Conservation (phyloP, 2,329 filamentous ascomycete genomes). For the Phialemonium atrogriseum region DNA sequence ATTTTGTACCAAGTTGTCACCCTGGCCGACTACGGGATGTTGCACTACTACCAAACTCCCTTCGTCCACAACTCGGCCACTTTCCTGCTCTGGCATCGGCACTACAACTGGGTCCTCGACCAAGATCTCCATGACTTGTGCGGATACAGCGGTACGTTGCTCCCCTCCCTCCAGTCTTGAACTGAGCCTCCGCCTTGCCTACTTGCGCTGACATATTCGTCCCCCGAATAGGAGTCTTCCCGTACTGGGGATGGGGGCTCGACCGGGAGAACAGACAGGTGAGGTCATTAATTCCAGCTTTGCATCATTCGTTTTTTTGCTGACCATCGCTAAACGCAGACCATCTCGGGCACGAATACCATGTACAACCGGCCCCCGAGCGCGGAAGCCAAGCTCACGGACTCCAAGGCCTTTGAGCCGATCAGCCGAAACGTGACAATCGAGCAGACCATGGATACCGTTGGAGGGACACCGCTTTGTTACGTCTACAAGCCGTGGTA, state of each 20-base stretch:
- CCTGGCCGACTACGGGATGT: constrained; percentile 21
- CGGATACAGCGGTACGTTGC: constrained; percentile 17
- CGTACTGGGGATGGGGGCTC: constrained; percentile 31
- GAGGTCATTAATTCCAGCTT: no score
- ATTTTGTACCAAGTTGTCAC: no score
- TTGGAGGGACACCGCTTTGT: constrained; percentile 29
- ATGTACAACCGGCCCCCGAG: constrained; percentile 29
- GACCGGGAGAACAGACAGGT: constrained; percentile 28
- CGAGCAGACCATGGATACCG: constrained; percentile 26
- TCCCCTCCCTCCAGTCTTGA: no score
- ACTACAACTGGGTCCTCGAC: constrained; percentile 21
- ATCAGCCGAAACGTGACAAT: constrained; percentile 15
- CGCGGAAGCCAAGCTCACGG: constrained; percentile 29
- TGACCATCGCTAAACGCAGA: constrained; percentile 14
- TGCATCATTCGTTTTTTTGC: no score
- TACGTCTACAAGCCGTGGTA: constrained; percentile 29
- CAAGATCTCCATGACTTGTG: constrained; percentile 17
- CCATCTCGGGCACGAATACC: constrained; percentile 30
- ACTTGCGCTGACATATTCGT: not conserved
- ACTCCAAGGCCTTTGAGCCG: constrained; percentile 19
- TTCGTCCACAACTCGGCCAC: constrained; percentile 20
- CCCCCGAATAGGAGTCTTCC: constrained; percentile 8
- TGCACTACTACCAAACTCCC: constrained; percentile 20
- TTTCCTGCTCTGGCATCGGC: constrained; percentile 23
- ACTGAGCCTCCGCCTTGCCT: constrained; percentile 3